phyloP scores from a whole-genome alignment of 2,329 filamentous ascomycete genomes.

The Fusarium sp. region DNA sequence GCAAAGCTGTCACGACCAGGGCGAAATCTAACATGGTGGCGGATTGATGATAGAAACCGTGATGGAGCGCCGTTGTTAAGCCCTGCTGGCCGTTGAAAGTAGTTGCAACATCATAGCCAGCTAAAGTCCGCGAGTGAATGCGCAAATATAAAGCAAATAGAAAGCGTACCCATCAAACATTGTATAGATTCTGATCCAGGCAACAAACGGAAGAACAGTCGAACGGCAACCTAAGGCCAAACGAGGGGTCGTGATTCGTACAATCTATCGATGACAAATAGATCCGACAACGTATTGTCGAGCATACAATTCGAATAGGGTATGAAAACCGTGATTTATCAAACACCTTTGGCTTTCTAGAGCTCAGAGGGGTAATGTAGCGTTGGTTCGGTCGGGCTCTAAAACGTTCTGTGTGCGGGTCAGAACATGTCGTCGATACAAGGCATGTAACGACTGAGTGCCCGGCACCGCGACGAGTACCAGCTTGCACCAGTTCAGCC shows the following conservation, averaged over 20 bases:
- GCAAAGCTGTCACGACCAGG: constrained; percentile 29
- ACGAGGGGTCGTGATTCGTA: constrained; percentile 20
- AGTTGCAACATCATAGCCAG: constrained; percentile 12
- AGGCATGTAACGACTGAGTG: constrained; percentile 31
- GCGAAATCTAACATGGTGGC: constrained; percentile 25
- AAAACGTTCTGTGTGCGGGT: constrained; percentile 46
- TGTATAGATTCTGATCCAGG: constrained; percentile 43
- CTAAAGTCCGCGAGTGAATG: constrained; percentile 13
- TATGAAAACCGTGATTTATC: constrained; percentile 26
- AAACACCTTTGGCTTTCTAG: constrained; percentile 15
- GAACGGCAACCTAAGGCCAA: constrained; percentile 27
- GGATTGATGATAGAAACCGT: constrained; percentile 13
- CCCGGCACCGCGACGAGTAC: constrained; percentile 34
- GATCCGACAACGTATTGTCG: constrained; percentile 18
- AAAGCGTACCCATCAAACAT: constrained; percentile 60
- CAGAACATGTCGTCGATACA: constrained; percentile 40
- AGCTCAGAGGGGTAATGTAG: constrained; percentile 34
- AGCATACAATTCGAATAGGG: constrained; percentile 26
- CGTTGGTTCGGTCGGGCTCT: constrained; percentile 47
- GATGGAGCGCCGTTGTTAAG: constrained; percentile 14
- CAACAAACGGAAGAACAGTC: constrained; percentile 42
- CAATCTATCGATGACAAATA: constrained; percentile 26
- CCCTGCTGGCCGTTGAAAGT: constrained; percentile 8
- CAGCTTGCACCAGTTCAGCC: constrained; percentile 13
- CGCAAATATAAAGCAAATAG: constrained; percentile 23